Base-by-base conservation (phyloP, 495 filamentous ascomycete species). In the Annulohypoxylon moriforme region DNA sequence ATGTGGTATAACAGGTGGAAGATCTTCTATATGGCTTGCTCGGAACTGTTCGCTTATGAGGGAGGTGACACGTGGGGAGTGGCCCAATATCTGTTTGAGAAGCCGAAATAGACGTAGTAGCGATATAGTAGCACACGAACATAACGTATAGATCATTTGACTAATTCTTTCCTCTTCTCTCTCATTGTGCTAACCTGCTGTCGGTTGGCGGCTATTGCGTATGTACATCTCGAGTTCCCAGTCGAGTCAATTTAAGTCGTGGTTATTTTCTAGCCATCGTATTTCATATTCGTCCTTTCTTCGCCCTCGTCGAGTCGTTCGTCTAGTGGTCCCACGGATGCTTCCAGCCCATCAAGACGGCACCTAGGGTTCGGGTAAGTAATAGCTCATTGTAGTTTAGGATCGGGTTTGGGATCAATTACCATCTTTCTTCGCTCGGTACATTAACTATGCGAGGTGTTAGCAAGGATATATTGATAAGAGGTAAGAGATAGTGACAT, bases 271-370 rank as follows among this genome's bases (percentile, higher is more conserved):
- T 47, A 62, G 16, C 42, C 40, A 53, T 64, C 42, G 53, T 68
- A 47, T 29, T 24, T 31, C 40, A n/a, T 52, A 11, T 29, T 50
- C 42, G 36, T 31, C 16, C 36, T 59, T 57, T 34, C 58, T 31
- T 46, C 46, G 29, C 31, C 52, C 33, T 42, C 16, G 62, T 25
- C 24, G 52, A 22, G 49, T n/a, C 50, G 24, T 47, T 77, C 62
- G 58, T 79, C 90, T 88, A 99, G 84, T 99, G 96, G 73, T 99
- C 96, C 96, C 96, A 99, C 58, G 96, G 96, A 78, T 98, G 96
- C 83, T 93, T 98, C 93, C 90, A 94, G 73, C 96, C 96, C 65
- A 99, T 74, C 60, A 99, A 83, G 33, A 89, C 96, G 13, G 96
- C 86, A 22, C 85, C 83, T 85, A 71, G 61, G 18, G 49, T 57